These are phyloP conservation scores for Neurospora sp. DNA, from an alignment of 2,329 filamentous ascomycete genomes.

Conservation along the genomic window DNA sequence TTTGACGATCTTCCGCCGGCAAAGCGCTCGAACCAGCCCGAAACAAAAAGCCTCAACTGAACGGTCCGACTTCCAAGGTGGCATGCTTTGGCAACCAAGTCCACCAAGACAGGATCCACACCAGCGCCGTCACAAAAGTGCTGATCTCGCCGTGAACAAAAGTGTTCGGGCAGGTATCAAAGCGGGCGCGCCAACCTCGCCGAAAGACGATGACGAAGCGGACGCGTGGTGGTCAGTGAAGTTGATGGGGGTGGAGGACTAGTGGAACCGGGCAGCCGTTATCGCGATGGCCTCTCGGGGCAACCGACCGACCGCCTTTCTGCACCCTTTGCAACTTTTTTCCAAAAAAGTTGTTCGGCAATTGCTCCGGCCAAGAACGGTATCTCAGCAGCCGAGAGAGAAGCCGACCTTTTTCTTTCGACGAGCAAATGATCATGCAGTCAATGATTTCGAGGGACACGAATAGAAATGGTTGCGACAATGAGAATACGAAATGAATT, in stretches of 20 bases:
- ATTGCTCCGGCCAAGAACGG: neutral
- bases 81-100: neutral
- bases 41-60: neutral
- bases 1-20: neutral
- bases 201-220: neutral
- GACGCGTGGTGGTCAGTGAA: neutral
- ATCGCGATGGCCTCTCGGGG: neutral
- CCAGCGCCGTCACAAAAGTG: neutral
- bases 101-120: neutral
- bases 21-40: neutral
- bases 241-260: neutral
- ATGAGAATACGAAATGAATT: neutral
- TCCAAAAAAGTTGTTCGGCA: neutral
- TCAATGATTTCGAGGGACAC: neutral
- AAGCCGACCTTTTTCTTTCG: neutral
- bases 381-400: neutral
- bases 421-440: neutral
- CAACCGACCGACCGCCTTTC: neutral
- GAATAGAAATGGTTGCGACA: neutral
- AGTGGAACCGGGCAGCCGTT: neutral
- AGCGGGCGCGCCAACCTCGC: neutral
- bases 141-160: neutral
- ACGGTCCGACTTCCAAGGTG: neutral
- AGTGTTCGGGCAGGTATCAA: neutral
- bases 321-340: neutral